Base-by-base conservation (phyloP, 1,139 yeast species). In the Ashbya aceris region DNA sequence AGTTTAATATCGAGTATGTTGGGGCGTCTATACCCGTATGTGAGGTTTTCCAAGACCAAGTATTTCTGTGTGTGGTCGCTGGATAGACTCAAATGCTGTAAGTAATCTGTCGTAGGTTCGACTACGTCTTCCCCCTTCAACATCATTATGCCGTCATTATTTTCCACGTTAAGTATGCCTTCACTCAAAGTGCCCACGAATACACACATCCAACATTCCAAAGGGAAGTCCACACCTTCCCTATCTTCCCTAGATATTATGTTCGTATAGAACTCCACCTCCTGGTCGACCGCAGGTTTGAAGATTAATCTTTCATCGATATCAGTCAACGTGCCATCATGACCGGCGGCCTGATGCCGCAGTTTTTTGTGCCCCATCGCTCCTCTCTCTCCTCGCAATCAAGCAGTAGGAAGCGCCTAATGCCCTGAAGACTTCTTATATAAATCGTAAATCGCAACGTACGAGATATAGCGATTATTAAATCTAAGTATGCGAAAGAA, bases 1-100 rank as follows among this genome's bases (percentile, higher is more conserved):
- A 91, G 68, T 58, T 91, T 91, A 41, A 89, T 75, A 57, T 91
- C 98, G 48, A 89, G 56, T 2, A 91, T 72, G 45, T 83, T 75
- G 0, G 98, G 97, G 39, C 67, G 64, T 3, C 45, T 57, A 55
- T 70, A 84, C 1, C 85, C 85, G 45, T 73, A 61, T 39, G 82
- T 67, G 4, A 81, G 61, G 58, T 89, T 91, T 52, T 79, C 79
- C 38, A 91, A 64, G n/a, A 89, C 93, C n/a, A 86, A 59, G 49
- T 68, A 78, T 38, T 56, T 51, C 34, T 55, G 54, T 17, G 23
- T 17, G 23, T 17, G 23, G 20, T 50, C 37, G 4, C 5, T 20
- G n/a, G 12, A 10, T 6, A 29, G 31, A 29, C 6, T 12, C 31
- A 29, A 29, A 6, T 17, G 23, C 23, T 17, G 23, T 6, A 17